Percentiles rank a stretch among this genome's conserved stretches.
Conservation (phyloP, 805 yeast species). For the Candida takata region DNA sequence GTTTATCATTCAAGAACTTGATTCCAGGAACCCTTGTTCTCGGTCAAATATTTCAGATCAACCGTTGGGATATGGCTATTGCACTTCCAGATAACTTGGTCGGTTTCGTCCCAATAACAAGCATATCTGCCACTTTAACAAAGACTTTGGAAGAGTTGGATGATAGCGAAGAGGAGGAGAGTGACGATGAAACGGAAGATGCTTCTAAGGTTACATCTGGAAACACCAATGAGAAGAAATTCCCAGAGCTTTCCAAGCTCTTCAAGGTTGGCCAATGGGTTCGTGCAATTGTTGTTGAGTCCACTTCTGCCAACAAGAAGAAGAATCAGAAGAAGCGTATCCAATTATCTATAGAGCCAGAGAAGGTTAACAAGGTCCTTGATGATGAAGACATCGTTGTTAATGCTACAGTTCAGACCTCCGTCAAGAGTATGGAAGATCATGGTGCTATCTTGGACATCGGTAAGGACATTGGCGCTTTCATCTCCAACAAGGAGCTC, state of each 20-base stretch:
- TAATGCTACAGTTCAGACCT: conserved; percentile 67
- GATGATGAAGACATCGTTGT: conserved; percentile 55
- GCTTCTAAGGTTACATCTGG: conserved; percentile 17
- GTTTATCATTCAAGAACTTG: conserved; percentile 53
- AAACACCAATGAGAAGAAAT: conserved; percentile 28
- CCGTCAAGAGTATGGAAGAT: conserved; percentile 79
- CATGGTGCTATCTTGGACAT: conserved; percentile 78
- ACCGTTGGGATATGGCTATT: conserved; percentile 56
- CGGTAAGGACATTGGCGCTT: conserved; percentile 63
- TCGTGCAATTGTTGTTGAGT: conserved; percentile 66
- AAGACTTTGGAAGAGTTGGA: conserved; percentile 49
- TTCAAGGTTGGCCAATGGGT: conserved; percentile 81
- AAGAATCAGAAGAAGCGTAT: conserved; percentile 49
- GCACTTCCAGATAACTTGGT: conserved; percentile 74
- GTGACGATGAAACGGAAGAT: conserved; percentile 28
- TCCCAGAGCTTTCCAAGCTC: conserved; percentile 48
- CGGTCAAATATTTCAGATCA: conserved; percentile 65
- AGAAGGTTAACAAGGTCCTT: conserved; percentile 53
- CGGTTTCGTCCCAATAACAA: conserved; percentile 73
- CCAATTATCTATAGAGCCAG: conserved; percentile 68
- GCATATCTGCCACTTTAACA: conserved; percentile 59
- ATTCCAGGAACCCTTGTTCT: conserved; percentile 67
- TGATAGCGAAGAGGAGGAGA: conserved; percentile 36
- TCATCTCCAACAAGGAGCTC: conserved; percentile 66
- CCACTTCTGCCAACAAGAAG: conserved; percentile 33